Base-by-base conservation (phyloP, 331 rosid species). In the Quercus phellos region DNA sequence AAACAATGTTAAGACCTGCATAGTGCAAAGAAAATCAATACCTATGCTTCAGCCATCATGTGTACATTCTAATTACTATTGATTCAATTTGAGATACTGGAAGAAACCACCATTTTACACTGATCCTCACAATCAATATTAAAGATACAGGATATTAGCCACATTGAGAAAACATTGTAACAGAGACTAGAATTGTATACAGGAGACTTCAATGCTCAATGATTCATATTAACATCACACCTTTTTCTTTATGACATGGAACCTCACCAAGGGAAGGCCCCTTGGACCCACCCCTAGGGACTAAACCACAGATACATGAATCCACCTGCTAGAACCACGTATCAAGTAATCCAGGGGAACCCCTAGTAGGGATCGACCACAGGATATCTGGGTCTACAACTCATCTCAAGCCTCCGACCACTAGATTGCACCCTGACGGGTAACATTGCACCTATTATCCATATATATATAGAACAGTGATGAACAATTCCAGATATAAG, bases 1-100 rank as follows among this genome's bases (percentile, higher is more conserved):
- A 83, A 93, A 85, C 76, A 91, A 74, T 61, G 94, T 69, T 79
- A 95, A 88, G 24, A 95, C 87, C 99, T 95, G 94, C 86, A 85
- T 55, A 69, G 75, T 71, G 72, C 76, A 53, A 61, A 73, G 56
- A 78, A 60, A 79, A 81, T 68, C 75, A 74, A 77, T 34, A 67
- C 51, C 64, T 13, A 76, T 70, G 55, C 70, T 68, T 64, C 50
- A 64, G 70, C 50, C 43, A 30, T 29, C 43, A 64, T 18, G 16
- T 16, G 18, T 16, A 30, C 46, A 32, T 0, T 9, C 21, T 26
- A 56, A 21, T 8, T 8, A 21, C 30, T 58, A 10, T 58, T 2
- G 64, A 21, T 58, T 21, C 64, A 58, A 58, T 13, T 19, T n/a
- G 24, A 58, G 64, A 58, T 58, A 26, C 27, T 8, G 26, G 70